These are phyloP conservation scores for Albifimbria verrucaria DNA, from an alignment of 2,329 filamentous ascomycete genomes.

Conservation along the genomic window DNA sequence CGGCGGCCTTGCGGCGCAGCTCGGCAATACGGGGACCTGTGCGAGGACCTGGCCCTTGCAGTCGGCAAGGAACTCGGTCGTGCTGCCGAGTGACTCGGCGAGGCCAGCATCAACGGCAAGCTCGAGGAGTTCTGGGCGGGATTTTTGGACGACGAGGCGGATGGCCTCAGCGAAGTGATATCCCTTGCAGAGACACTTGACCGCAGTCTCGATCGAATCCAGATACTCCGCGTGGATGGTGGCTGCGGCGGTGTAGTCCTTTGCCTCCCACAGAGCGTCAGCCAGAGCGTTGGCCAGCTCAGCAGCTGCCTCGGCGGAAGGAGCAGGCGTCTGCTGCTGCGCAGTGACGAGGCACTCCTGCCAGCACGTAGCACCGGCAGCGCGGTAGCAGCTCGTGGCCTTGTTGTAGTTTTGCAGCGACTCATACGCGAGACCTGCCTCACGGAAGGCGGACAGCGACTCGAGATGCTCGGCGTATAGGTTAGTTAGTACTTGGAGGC, in stretches of 20 bases:
- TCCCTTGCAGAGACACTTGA: constrained; percentile 79
- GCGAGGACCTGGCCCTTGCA: constrained; percentile 81
- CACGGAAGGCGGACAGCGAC: constrained; percentile 71
- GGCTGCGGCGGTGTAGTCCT: constrained; percentile 78
- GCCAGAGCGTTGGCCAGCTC: constrained; percentile 72
- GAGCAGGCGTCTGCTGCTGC: constrained; percentile 58
- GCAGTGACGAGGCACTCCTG: constrained; percentile 84
- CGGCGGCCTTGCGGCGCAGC: constrained; percentile 73
- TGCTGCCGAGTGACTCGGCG: constrained; percentile 74
- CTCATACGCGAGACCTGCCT: constrained; percentile 89
- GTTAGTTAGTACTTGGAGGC: constrained; percentile 65
- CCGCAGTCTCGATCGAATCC: constrained; percentile 64
- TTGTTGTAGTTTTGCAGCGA: constrained; percentile 71
- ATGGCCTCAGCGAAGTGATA: constrained; percentile 88
- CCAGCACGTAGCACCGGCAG: constrained; percentile 75
- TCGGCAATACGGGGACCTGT: constrained; percentile 81
- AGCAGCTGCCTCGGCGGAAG: constrained; percentile 57
- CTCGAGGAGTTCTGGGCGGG: constrained; percentile 59
- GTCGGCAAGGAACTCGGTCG: constrained; percentile 89
- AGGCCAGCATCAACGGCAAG: constrained; percentile 74
- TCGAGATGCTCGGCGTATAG: constrained; percentile 79
- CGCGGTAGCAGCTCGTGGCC: constrained; percentile 80
- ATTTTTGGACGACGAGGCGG: constrained; percentile 64
- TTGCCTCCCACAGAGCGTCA: constrained; percentile 76
- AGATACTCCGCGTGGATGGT: constrained; percentile 81